Evolutionary conservation across 495 filamentous ascomycete genomes (phyloP).

Genomic region (Usnea hakonensis): DNA sequence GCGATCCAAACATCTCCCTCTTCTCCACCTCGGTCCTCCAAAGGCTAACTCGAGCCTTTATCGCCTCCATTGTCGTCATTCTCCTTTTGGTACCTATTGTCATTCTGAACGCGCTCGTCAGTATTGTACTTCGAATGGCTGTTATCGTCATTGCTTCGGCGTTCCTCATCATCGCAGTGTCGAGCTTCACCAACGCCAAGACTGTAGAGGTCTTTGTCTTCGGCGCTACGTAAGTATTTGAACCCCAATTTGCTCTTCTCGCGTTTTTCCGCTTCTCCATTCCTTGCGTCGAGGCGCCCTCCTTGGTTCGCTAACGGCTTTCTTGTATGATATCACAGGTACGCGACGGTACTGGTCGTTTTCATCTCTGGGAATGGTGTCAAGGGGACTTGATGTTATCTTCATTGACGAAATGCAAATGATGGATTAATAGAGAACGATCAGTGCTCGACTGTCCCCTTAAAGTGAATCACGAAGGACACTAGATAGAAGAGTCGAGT

Average conservation of each 20-base stretch:
- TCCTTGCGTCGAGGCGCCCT: background rate
- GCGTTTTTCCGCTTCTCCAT: too few relatives aligned
- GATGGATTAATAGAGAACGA: too few relatives aligned
- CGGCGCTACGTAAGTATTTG: constrained; percentile 21
- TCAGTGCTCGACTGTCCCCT: too few relatives aligned
- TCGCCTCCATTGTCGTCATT: constrained; percentile 25
- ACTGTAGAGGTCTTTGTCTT: constrained; percentile 17
- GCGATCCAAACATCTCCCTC: constrained; percentile 25
- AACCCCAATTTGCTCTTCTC: background rate
- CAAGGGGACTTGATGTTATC: too few relatives aligned
- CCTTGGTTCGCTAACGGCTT: background rate
- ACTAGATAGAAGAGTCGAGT: too few relatives aligned
- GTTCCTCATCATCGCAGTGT: constrained; percentile 12
- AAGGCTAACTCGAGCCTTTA: constrained; percentile 20
- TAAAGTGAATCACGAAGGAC: too few relatives aligned
- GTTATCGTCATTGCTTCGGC: constrained; percentile 26
- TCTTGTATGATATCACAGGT: constrained; percentile 6
- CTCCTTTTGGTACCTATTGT: constrained; percentile 30
- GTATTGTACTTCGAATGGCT: constrained; percentile 22
- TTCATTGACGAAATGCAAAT: too few relatives aligned
- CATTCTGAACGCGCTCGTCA: constrained; percentile 24
- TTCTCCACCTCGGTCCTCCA: constrained; percentile 25
- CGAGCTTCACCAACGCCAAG: constrained; percentile 18
- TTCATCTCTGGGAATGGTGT: constrained; percentile 16
- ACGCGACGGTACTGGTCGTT: constrained; percentile 22